A percentile compares a stretch with the other conserved stretches of the same genome.
phyloP scores from a whole-genome alignment of 495 filamentous ascomycete species.

The Daldinia bambusicola region DNA sequence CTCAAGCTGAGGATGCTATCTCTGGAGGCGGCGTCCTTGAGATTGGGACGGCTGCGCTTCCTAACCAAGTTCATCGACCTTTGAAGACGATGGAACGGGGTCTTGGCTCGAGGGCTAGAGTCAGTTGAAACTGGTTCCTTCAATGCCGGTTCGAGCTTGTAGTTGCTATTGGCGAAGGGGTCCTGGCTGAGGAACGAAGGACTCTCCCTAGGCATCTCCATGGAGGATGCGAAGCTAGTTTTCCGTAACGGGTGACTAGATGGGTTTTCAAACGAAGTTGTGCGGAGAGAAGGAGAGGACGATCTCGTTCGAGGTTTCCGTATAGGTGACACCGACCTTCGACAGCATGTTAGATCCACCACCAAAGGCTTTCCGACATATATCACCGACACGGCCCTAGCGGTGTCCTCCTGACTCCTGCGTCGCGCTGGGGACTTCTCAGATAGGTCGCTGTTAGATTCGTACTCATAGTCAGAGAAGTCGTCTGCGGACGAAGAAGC shows the following conservation, averaged over 20 bases:
- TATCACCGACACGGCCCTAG: slow-evolving; percentile 60
- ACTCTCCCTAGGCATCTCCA: slow-evolving; percentile 51
- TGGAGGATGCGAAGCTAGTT: slow-evolving; percentile 49
- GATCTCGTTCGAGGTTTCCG: slow-evolving; percentile 44
- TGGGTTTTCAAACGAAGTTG: slow-evolving; percentile 19
- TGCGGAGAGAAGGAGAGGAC: slow-evolving; percentile 47
- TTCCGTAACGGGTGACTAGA: slow-evolving; percentile 41
- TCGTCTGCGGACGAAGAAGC: slow-evolving; percentile 62
- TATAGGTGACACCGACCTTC: slow-evolving; percentile 54
- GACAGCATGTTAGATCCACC: slow-evolving; percentile 54
- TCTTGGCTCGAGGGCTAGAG: slow-evolving; percentile 43
- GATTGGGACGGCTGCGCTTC: slow-evolving; percentile 58
- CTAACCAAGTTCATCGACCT: slow-evolving; percentile 58
- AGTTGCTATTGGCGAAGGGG: slow-evolving; percentile 55
- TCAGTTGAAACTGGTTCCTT: slow-evolving; percentile 32
- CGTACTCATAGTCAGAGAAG: slow-evolving; percentile 62
- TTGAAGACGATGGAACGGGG: slow-evolving; percentile 55
- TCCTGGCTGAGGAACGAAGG: slow-evolving; percentile 60
- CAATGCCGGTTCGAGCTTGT: slow-evolving; percentile 46
- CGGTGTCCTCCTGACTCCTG: slow-evolving; percentile 58
- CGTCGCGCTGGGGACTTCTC: slow-evolving; percentile 49
- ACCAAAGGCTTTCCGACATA: slow-evolving; percentile 60
- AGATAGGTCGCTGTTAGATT: slow-evolving; percentile 54
- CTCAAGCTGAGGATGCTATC: slow-evolving; percentile 27
- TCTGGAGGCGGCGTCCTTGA: slow-evolving; percentile 45